These are phyloP conservation scores for Salix purpurea DNA, from an alignment of 345 rosid genomes.

Conservation along the genomic window DNA sequence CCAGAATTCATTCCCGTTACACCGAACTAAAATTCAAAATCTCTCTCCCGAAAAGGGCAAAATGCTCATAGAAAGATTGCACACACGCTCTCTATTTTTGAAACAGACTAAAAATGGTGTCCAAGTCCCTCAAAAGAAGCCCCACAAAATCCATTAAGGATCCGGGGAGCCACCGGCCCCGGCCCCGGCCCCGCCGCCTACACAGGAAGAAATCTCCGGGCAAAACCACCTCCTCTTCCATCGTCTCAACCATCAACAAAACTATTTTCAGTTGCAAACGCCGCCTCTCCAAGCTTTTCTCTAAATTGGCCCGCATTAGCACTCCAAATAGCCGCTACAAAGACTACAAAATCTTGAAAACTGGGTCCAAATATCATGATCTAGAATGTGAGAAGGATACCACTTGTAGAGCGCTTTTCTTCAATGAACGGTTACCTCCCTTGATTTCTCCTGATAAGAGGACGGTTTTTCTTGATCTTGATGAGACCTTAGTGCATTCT, in stretches of 20 bases:
- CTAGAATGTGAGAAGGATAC: background rate
- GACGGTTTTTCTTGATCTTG: slow-evolving; percentile 85
- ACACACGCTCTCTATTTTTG: background rate
- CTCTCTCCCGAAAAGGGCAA: slow-evolving; percentile 9
- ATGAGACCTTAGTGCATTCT: slow-evolving; percentile 86
- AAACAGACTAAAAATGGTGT: slow-evolving; percentile 46
- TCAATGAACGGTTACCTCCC: slow-evolving; percentile 35
- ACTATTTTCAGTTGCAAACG: slow-evolving; percentile 57
- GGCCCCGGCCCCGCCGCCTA: slow-evolving; percentile 33
- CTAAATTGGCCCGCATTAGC: slow-evolving; percentile 40
- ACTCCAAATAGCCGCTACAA: slow-evolving; percentile 37
- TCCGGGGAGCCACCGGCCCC: slow-evolving; percentile 26
- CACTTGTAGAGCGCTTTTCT: slow-evolving; percentile 28
- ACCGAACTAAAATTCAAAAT: slow-evolving; percentile 57
- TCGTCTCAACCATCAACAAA: slow-evolving; percentile 58
- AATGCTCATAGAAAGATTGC: background rate
- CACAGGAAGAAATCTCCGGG: slow-evolving; percentile 36
- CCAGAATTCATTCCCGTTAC: slow-evolving; percentile 60
- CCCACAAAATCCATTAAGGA: slow-evolving; percentile 44
- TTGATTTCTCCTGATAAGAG: slow-evolving; percentile 29
- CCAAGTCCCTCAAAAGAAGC: slow-evolving; percentile 42
- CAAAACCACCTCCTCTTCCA: slow-evolving; percentile 33
- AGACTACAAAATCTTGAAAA: slow-evolving; percentile 55
- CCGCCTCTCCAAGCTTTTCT: slow-evolving; percentile 60
- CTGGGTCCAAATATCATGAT: background rate